Conservation (phyloP, 495 filamentous ascomycete species). For the Glutinoglossum americanum region DNA sequence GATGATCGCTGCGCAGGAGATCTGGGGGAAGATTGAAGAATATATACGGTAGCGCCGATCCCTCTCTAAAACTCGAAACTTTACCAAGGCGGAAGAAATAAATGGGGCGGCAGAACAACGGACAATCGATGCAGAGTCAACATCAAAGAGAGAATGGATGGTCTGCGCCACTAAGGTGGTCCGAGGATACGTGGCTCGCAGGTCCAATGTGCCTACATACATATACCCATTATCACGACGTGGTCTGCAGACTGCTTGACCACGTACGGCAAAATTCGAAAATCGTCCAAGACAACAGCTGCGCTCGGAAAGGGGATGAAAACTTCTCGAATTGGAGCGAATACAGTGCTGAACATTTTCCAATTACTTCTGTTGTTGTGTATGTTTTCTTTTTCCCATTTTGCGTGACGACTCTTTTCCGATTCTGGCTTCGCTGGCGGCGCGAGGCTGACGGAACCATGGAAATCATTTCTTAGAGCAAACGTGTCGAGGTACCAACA, state of each 20-base stretch:
- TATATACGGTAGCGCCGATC: not conserved
- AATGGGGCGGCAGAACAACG: not conserved
- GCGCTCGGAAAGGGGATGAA: not conserved
- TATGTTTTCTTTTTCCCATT: not conserved
- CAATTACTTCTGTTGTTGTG: not conserved
- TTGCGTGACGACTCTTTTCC: not conserved
- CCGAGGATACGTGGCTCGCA: not conserved
- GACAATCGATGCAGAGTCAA: not conserved
- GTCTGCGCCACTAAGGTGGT: not conserved
- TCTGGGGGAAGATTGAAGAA: not conserved
- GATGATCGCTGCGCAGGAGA: not conserved
- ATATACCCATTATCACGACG: not conserved
- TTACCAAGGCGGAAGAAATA: not conserved
- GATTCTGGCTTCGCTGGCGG: not conserved
- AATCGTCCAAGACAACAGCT: not conserved
- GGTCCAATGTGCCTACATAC: not conserved
- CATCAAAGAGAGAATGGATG: not conserved
- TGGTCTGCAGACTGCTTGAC: not conserved
- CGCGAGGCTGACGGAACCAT: not conserved
- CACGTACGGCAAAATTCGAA: not conserved
- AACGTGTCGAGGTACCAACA: not conserved
- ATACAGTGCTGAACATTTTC: not conserved
- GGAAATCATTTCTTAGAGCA: not conserved
- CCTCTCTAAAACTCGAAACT: not conserved
- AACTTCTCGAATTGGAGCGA: not conserved